These are phyloP conservation scores for Hanseniaspora jakobsenii DNA, from an alignment of 805 yeast species.

Conservation along the genomic window DNA sequence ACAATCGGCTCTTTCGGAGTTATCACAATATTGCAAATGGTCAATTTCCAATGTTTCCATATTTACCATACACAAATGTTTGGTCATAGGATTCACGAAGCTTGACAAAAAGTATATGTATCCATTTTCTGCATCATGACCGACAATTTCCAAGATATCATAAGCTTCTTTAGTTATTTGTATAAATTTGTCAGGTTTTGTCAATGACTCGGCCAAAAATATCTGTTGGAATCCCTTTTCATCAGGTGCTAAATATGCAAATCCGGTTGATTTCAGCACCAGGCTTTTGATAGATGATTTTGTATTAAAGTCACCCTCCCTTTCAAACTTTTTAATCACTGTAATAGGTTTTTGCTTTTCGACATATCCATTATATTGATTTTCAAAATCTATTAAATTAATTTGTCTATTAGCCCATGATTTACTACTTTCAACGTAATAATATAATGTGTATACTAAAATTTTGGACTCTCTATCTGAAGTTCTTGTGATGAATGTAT, in stretches of 20 bases:
- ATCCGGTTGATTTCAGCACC: constrained; percentile 32
- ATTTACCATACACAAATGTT: constrained; percentile 45
- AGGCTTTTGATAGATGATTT: neutral
- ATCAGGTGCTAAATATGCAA: constrained; percentile 48
- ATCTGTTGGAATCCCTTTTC: constrained; percentile 48
- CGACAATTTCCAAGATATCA: constrained; percentile 39
- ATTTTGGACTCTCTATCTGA: constrained; percentile 51
- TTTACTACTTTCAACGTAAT: constrained; percentile 28
- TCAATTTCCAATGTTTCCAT: constrained; percentile 25
- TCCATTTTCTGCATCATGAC: constrained; percentile 37
- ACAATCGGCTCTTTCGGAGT: constrained; percentile 20
- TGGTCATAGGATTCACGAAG: constrained; percentile 33
- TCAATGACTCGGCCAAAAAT: constrained; percentile 43
- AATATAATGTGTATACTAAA: constrained; percentile 35
- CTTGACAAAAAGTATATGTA: constrained; percentile 48
- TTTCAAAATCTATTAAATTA: constrained; percentile 34
- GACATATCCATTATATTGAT: constrained; percentile 45
- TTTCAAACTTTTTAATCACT: constrained; percentile 30
- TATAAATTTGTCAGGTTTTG: constrained; percentile 29
- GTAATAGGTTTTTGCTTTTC: constrained; percentile 36
- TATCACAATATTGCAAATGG: constrained; percentile 12
- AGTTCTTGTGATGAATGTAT: constrained; percentile 43
- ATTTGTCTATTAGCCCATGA: neutral
- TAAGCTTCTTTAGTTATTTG: constrained; percentile 38
- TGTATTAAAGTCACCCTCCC: constrained; percentile 21